Evolutionary conservation across 1,284 basidiomycete species (phyloP), one percentile per base, ranked within the genome.

Genomic region (Cryptococcus sp.): DNA sequence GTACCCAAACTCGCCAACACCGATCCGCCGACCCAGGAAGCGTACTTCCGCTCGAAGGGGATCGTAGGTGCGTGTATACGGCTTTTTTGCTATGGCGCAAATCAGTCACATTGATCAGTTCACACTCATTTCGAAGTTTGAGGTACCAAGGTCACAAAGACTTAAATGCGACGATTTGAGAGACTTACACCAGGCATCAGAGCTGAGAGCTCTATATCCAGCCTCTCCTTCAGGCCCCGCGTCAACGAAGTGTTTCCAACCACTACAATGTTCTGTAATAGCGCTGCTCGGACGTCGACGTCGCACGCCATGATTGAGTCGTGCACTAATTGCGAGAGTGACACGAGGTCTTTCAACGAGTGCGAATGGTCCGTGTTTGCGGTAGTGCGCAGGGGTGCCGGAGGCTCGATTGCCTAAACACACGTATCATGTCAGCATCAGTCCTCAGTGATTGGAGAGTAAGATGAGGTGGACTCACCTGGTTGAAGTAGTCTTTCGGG

Each of bases 11-110:
- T 93, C 0, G 89, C 92, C 55, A 97, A 82, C 65, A 97, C 93
- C 66, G 90, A 92, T 25, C 93, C 93, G 17, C 93, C 93, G 8
- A 98, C 81, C 94, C 94, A 98, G 17, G 88, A 87, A 13, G 91
- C 88, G 74, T 91, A 95, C 60, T 88, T 85, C 50, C 93, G 85
- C 77, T 97, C 93, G 54, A 87, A 84, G 0, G 90, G 86, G 72
- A 93, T 93, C 11, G 91, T 91, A 13, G 93, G 89, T 0, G 91
- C 87, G 71, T 95, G 91, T 49, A 96, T 88, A 82, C 93, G 94
- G 70, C 82, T 78, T 66, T 82, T 82, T 74, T 80, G 76, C 77
- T 79, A 47, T 46, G 10, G 54, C n/a, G n/a, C 42, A 7, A 45
- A 19, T 4, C 11, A n/a, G 8, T 4, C 6, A 45, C n/a, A 8